Conservation (phyloP, 441 rosid species). For the Populus trichocarpa region DNA sequence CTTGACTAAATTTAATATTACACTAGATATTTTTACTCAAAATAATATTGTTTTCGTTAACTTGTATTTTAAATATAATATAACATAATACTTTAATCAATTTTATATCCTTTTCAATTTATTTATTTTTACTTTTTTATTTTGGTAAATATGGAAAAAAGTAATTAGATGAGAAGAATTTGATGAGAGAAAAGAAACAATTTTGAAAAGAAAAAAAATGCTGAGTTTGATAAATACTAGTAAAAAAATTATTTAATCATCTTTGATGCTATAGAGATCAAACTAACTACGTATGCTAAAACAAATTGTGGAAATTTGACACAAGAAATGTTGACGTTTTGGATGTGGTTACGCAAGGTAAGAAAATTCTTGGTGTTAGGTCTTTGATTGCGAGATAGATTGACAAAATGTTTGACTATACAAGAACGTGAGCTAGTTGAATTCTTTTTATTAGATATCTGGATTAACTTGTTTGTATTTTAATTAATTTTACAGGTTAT, state of each 20-base stretch:
- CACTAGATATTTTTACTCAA: not conserved
- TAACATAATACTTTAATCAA: not conserved
- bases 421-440: not conserved
- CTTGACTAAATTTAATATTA: not conserved
- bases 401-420: not conserved
- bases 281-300: not conserved
- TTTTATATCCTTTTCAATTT: not conserved
- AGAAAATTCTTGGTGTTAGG: not conserved
- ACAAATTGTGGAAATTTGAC: not conserved
- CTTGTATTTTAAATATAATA: not conserved
- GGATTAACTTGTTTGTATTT: fast-evolving
- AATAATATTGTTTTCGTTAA: not conserved
- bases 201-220: too few species aligned
- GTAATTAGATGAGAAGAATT: too few species aligned
- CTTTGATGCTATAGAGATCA: not conserved
- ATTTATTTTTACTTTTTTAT: too few species aligned
- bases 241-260: too few species aligned
- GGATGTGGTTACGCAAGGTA: not conserved
- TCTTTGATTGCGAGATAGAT: not conserved
- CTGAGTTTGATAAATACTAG: too few species aligned
- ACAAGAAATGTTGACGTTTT: not conserved
- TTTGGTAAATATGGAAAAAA: not conserved
- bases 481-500: too few species aligned
- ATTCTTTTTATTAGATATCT: too few species aligned
- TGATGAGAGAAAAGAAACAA: too few species aligned